Evolutionary conservation across 495 filamentous ascomycete genomes (phyloP).

Genomic region (Copromyces sp.): DNA sequence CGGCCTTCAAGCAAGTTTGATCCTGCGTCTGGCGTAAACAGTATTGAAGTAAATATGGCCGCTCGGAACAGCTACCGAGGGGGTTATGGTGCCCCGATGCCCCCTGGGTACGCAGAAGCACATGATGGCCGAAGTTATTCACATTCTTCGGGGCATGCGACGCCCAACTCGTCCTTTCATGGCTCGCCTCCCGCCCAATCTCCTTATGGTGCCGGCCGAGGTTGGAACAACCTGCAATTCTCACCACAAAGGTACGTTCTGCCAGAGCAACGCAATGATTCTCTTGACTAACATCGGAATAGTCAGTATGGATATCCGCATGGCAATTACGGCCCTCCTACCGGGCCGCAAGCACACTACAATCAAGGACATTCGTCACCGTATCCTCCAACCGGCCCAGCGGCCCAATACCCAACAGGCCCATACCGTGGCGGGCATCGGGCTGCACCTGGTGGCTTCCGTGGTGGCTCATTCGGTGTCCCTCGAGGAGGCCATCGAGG

Average conservation of each 20-base stretch:
- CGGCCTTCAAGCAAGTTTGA: constrained; percentile 20
- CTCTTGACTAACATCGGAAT: constrained; percentile 16
- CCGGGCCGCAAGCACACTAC: constrained; percentile 38
- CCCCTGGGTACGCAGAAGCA: constrained; percentile 22
- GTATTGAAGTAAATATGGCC: constrained; percentile 37
- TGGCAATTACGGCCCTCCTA: constrained; percentile 42
- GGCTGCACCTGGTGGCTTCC: constrained; percentile 28
- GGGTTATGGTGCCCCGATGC: constrained; percentile 25
- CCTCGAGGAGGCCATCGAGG: constrained; percentile 28
- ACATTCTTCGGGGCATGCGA: constrained; percentile 48
- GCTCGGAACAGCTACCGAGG: constrained; percentile 31
- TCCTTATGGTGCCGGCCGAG: constrained; percentile 52
- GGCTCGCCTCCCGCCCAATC: constrained; percentile 59
- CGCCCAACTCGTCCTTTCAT: constrained; percentile 51
- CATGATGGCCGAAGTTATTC: constrained; percentile 38
- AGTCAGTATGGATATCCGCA: constrained; percentile 52
- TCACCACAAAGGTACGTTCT: constrained; percentile 50
- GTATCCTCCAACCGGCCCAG: constrained; percentile 35
- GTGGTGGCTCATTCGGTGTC: constrained; percentile 27
- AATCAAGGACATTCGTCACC: constrained; percentile 38
- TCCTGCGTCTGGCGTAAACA: constrained; percentile 36
- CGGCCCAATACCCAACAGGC: constrained; percentile 42
- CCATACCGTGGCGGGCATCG: constrained; percentile 44
- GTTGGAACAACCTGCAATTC: constrained; percentile 45
- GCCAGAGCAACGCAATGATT: constrained; percentile 3